A percentile compares a stretch with the other conserved stretches of the same genome.
These are phyloP conservation scores for Daucus carota DNA, from an alignment of 129 eudicot genomes.

Conservation along the genomic window DNA sequence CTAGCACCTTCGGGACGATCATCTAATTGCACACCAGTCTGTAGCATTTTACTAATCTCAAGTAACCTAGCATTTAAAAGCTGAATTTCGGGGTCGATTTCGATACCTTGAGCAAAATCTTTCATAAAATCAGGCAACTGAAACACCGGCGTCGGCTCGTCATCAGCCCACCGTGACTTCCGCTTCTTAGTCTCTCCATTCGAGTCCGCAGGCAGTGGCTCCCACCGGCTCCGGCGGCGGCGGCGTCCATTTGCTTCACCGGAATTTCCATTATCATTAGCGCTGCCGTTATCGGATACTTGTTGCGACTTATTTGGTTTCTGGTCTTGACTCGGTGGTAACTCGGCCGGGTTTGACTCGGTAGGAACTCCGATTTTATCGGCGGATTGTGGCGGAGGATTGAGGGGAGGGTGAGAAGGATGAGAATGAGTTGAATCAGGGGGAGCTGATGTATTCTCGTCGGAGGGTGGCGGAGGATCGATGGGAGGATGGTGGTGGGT, in stretches of 20 bases:
- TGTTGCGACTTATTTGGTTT: neutral
- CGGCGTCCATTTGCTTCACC: slow-evolving; percentile 40
- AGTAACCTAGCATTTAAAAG: slow-evolving; percentile 65
- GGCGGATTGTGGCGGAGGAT: neutral
- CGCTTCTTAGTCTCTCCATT: slow-evolving; percentile 46
- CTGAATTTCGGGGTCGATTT: slow-evolving; percentile 79
- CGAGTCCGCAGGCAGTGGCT: slow-evolving; percentile 29
- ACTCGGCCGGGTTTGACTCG: neutral
- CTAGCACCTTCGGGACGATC: slow-evolving; percentile 88
- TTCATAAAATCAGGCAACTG: slow-evolving; percentile 94
- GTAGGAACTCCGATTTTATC: neutral
- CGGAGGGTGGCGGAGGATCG: neutral
- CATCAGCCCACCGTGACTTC: slow-evolving; percentile 89
- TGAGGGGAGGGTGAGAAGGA: neutral
- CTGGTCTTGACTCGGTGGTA: neutral
- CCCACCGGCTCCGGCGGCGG: slow-evolving; percentile 74
- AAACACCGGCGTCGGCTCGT: slow-evolving; percentile 48
- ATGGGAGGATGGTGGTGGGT: neutral
- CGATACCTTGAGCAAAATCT: slow-evolving; percentile 83
- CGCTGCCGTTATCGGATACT: neutral
- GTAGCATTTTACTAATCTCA: slow-evolving; percentile 74
- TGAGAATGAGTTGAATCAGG: neutral
- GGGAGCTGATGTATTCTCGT: neutral
- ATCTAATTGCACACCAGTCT: slow-evolving; percentile 59
- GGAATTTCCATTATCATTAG: slow-evolving; percentile 8